These are phyloP conservation scores for Melampsora americana DNA, from an alignment of 1,284 basidiomycete species.

Conservation along the genomic window DNA sequence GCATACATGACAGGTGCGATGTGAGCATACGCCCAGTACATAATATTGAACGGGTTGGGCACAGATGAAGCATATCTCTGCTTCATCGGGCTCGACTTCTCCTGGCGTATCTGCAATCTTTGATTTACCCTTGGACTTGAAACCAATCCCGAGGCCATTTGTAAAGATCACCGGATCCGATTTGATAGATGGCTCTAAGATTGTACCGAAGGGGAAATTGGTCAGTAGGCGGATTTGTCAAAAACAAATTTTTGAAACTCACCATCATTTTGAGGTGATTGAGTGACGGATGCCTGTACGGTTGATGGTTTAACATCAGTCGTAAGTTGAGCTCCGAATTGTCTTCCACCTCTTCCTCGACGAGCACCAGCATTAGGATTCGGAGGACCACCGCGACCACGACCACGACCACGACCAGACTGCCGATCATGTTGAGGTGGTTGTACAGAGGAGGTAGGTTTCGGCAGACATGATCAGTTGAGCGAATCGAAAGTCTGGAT, in stretches of 20 bases:
- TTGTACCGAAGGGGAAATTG: not conserved
- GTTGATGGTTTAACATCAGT: not conserved
- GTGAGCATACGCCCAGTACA: conserved; percentile 83
- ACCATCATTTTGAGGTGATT: not conserved
- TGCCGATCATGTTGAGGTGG: too few relatives aligned
- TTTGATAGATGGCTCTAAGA: not conserved
- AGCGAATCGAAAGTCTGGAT: not conserved
- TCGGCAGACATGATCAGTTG: not conserved
- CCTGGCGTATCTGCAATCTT: conserved; percentile 47
- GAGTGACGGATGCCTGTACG: too few relatives aligned
- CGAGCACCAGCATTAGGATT: not conserved
- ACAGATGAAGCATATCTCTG: conserved; percentile 86
- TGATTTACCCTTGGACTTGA: conserved; percentile 1
- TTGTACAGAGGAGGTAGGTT: not conserved
- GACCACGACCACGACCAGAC: not conserved
- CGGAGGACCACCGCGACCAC: not conserved
- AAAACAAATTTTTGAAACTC: not conserved
- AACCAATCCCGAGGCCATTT: not conserved
- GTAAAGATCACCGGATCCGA: too few relatives aligned
- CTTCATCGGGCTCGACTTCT: conserved; percentile 55
- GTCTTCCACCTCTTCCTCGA: conserved; percentile 1
- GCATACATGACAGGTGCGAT: conserved; percentile 88
- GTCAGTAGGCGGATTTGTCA: too few relatives aligned
- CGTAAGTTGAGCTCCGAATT: conserved; percentile 1
- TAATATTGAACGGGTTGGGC: conserved; percentile 90